Conservation (phyloP, 2,329 filamentous ascomycete species). For the Phaeophleospora eucalypticola region DNA sequence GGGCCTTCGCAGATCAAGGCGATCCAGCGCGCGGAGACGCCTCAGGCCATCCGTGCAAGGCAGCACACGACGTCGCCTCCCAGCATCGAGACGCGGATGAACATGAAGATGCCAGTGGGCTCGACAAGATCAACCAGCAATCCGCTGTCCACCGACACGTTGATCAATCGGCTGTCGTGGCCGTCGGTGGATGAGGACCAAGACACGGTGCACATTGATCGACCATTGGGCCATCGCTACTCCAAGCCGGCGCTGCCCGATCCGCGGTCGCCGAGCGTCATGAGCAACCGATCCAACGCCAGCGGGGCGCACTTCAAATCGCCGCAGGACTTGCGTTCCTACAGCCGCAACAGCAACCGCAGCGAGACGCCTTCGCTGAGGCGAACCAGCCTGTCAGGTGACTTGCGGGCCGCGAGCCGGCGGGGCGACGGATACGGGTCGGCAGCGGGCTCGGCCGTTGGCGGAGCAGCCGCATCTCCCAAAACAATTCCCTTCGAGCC, state of each 20-base stretch:
- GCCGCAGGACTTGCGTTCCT: conserved; percentile 53
- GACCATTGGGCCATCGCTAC: conserved; percentile 29
- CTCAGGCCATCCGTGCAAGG: conserved; percentile 38
- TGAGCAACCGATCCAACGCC: conserved; percentile 43
- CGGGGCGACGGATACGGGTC: conserved; percentile 41
- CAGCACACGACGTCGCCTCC: conserved; percentile 19
- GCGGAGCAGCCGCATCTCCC: conserved; percentile 33
- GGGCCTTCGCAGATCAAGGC: conserved; percentile 42
- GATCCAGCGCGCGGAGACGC: conserved; percentile 38
- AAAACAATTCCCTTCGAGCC: conserved; percentile 39
- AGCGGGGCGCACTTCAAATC: conserved; percentile 40
- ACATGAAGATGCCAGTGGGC: conserved; percentile 7
- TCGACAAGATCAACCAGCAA: conserved; percentile 18
- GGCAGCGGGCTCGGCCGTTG: conserved; percentile 35
- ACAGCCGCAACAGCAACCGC: conserved; percentile 56
- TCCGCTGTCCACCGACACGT: conserved; percentile 32
- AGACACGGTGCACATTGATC: conserved; percentile 42
- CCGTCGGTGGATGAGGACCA: conserved; percentile 45
- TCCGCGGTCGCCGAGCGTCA: conserved; percentile 38
- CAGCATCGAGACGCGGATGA: conserved; percentile 8
- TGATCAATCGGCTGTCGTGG: conserved; percentile 35
- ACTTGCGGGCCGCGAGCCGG: conserved; percentile 64
- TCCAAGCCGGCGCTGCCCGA: conserved; percentile 23
- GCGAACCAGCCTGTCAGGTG: conserved; percentile 67
- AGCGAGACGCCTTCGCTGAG: conserved; percentile 66